Evolutionary conservation across 192 early-diverging fungal species (phyloP).

Genomic region (Gigaspora rosea): DNA sequence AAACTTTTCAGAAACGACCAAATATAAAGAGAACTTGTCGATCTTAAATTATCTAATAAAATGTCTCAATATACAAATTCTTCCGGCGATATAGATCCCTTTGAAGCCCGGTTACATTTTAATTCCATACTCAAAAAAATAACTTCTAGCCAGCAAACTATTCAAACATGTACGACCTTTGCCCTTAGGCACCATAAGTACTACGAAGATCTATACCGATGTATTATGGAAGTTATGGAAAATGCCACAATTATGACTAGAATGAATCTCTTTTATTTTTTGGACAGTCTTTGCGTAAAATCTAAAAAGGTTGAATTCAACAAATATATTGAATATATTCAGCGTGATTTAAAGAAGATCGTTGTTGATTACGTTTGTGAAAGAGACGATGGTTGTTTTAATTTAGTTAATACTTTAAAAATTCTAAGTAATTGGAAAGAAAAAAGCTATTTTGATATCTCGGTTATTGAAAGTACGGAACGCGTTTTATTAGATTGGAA

Average conservation of each 20-base stretch:
- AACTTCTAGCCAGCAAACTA: slow-evolving; percentile 60
- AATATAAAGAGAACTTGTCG: slow-evolving; percentile 32
- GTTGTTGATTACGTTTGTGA: slow-evolving; percentile 46
- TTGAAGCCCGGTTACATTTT: slow-evolving; percentile 57
- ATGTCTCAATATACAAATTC: not conserved
- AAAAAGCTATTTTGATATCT: slow-evolving; percentile 35
- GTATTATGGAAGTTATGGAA: slow-evolving; percentile 55
- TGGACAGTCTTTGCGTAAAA: slow-evolving; percentile 54
- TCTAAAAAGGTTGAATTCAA: slow-evolving; percentile 47
- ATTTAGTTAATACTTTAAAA: slow-evolving; percentile 55
- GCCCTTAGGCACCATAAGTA: slow-evolving; percentile 51
- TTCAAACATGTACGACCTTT: slow-evolving; percentile 55
- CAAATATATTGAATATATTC: slow-evolving; percentile 54
- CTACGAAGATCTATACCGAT: slow-evolving; percentile 60
- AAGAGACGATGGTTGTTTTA: slow-evolving; percentile 54
- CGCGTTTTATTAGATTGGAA: not conserved
- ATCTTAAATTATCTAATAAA: slow-evolving; percentile 88
- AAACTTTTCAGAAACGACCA: too few species aligned
- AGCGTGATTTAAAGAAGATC: slow-evolving; percentile 45
- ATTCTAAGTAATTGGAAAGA: slow-evolving; percentile 42
- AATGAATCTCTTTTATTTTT: slow-evolving; percentile 60
- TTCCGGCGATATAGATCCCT: slow-evolving; percentile 46
- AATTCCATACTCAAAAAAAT: slow-evolving; percentile 49
- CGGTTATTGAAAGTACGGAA: not conserved
- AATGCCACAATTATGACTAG: slow-evolving; percentile 52